phyloP scores from a whole-genome alignment of 176 grass and related monocot genomes.

The Phragmites australis region DNA sequence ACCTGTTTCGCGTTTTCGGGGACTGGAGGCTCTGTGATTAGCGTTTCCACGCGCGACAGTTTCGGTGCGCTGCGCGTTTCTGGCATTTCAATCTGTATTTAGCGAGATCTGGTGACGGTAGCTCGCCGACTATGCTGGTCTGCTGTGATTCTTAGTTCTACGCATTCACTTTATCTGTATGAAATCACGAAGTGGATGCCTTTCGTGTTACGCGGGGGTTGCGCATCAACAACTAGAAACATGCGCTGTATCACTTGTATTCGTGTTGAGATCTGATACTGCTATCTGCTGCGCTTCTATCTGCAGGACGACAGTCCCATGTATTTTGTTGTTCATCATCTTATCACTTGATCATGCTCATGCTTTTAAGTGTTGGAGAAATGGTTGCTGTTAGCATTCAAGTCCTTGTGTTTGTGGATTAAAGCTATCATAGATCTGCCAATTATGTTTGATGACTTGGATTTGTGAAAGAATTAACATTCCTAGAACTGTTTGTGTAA shows the following conservation, averaged over 20 bases:
- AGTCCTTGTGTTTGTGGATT: neutral
- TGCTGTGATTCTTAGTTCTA: neutral
- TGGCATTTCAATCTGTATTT: neutral
- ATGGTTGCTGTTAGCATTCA: neutral
- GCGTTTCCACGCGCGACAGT: neutral
- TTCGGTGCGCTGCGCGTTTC: neutral
- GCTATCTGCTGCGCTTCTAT: neutral
- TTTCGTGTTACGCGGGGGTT: neutral
- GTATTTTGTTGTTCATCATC: neutral
- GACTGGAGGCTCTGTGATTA: neutral
- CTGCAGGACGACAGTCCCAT: neutral
- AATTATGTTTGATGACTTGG: neutral
- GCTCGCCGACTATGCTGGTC: neutral
- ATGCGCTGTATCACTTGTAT: neutral
- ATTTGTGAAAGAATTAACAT: neutral
- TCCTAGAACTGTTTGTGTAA: neutral
- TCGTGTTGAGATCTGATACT: constrained; percentile 12
- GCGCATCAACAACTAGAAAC: neutral
- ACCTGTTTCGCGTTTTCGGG: neutral
- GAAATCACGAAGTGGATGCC: neutral
- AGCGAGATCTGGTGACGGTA: constrained; percentile 21
- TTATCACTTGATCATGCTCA: neutral
- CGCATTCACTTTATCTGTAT: neutral
- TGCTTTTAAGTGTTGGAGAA: neutral
- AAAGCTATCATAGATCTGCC: neutral